Percentiles rank a stretch among this genome's conserved stretches.
phyloP scores from a whole-genome alignment of 2,329 filamentous ascomycete genomes.

The Epichloe glyceriae region DNA sequence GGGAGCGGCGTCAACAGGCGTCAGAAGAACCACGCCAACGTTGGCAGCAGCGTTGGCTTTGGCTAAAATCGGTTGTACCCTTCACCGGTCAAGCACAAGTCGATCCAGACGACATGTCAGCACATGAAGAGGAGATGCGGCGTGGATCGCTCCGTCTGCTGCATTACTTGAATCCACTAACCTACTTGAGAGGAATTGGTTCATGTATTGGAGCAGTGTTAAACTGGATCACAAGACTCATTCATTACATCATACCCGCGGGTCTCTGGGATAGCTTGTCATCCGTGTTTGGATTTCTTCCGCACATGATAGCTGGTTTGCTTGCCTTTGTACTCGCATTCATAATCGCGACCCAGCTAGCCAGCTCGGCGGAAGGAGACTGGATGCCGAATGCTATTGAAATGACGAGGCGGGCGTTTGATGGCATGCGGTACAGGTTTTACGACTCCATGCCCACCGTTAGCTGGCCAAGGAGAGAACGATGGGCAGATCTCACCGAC shows the following conservation, averaged over 20 bases:
- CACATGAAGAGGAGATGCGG: not conserved
- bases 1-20: slow-evolving; percentile 3
- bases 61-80: slow-evolving; percentile 10
- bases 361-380: slow-evolving; percentile 1
- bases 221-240: slow-evolving; percentile 9
- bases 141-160: slow-evolving; percentile 10
- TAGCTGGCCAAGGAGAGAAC: slow-evolving; percentile 13
- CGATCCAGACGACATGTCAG: not conserved
- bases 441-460: slow-evolving; percentile 14
- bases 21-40: slow-evolving; percentile 1
- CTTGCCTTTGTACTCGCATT: slow-evolving; percentile 6
- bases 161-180: slow-evolving; percentile 19
- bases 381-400: slow-evolving; percentile 5
- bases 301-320: slow-evolving; percentile 2
- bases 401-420: slow-evolving; percentile 3
- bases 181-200: slow-evolving; percentile 15
- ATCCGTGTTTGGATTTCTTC: slow-evolving; percentile 5
- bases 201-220: slow-evolving; percentile 13
- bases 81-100: not conserved
- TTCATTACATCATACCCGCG: slow-evolving; percentile 7
- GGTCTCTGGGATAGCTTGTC: slow-evolving; percentile 5
- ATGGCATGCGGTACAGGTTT: slow-evolving; percentile 8
- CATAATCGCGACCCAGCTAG: slow-evolving; percentile 2
- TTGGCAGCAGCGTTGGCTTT: slow-evolving; percentile 11
- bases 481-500: slow-evolving; percentile 9